Evolutionary conservation across 805 yeast genomes (phyloP).

Genomic region (Teunomyces kruisii): DNA sequence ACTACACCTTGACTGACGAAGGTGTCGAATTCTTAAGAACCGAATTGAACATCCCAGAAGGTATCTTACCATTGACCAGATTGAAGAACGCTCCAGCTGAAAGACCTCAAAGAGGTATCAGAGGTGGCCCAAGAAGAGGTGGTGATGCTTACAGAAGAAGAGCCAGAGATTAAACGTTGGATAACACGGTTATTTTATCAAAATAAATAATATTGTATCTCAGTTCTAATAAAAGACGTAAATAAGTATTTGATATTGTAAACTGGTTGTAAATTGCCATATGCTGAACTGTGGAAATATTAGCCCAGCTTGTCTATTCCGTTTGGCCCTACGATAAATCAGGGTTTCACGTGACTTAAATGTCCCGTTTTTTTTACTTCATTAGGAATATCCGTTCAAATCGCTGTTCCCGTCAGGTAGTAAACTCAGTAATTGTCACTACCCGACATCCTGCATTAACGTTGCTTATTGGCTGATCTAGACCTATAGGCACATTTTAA

Average conservation of each 20-base stretch:
- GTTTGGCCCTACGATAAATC: too few relatives aligned
- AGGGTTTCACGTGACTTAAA: neutral
- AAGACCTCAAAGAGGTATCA: constrained; percentile 54
- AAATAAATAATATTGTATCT: constrained; percentile 3
- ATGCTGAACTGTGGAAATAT: too few relatives aligned
- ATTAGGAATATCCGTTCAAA: neutral
- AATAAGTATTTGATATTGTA: neutral
- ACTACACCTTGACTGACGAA: constrained; percentile 99
- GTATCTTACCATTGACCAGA: constrained; percentile 97
- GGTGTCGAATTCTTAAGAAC: constrained; percentile 98
- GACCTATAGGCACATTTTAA: neutral
- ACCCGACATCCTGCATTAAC: constrained; percentile 1
- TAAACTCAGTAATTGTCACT: neutral
- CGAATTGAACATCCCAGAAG: constrained; percentile 98
- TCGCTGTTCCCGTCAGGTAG: neutral
- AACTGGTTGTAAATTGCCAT: neutral
- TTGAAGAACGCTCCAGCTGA: constrained; percentile 91
- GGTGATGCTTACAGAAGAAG: constrained; percentile 62
- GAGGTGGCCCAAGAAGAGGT: constrained; percentile 39
- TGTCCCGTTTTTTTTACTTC: neutral
- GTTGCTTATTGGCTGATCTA: constrained; percentile 1
- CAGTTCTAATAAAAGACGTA: constrained; percentile 4
- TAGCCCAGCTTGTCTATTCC: too few relatives aligned
- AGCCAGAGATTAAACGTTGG: constrained; percentile 46
- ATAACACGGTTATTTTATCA: constrained; percentile 1